phyloP scores from a whole-genome alignment of 164 flowering plant genomes.

The Cinnamomum chago region DNA sequence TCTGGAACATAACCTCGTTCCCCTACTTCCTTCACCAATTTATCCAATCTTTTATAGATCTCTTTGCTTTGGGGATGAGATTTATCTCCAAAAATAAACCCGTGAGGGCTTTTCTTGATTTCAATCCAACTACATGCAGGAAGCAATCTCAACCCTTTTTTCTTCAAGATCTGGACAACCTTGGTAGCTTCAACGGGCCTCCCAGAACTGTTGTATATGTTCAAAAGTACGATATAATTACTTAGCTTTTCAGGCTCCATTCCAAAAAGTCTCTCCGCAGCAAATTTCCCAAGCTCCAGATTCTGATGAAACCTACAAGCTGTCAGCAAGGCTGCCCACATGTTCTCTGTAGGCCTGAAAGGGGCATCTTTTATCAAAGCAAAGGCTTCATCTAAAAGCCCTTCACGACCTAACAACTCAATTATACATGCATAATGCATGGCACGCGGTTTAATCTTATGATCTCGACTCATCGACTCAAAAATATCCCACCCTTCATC shows the following conservation, averaged over 20 bases:
- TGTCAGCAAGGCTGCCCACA: slow-evolving; percentile 89
- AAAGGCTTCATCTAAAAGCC: slow-evolving; percentile 66
- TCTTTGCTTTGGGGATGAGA: slow-evolving; percentile 40
- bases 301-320: slow-evolving; percentile 73
- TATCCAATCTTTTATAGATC: slow-evolving; percentile 46
- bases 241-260: slow-evolving; percentile 74
- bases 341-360: slow-evolving; percentile 56
- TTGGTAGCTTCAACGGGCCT: slow-evolving; percentile 57
- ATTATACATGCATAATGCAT: slow-evolving; percentile 88
- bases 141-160: slow-evolving; percentile 59
- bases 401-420: slow-evolving; percentile 66
- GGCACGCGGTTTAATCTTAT: slow-evolving; percentile 65
- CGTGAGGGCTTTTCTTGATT: slow-evolving; percentile 44
- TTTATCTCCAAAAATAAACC: slow-evolving; percentile 60
- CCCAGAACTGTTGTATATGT: slow-evolving; percentile 58
- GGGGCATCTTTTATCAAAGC: slow-evolving; percentile 65
- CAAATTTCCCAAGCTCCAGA: slow-evolving; percentile 69
- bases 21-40: slow-evolving; percentile 49
- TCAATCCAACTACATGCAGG: slow-evolving; percentile 82
- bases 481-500: slow-evolving; percentile 68
- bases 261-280: slow-evolving; percentile 73
- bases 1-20: slow-evolving; percentile 50
- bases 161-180: slow-evolving; percentile 49
- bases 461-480: slow-evolving; percentile 54
- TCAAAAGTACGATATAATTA: slow-evolving; percentile 68